Evolutionary conservation across 1,284 basidiomycete genomes (phyloP).

Genomic region (Sporisorium reilianum): DNA sequence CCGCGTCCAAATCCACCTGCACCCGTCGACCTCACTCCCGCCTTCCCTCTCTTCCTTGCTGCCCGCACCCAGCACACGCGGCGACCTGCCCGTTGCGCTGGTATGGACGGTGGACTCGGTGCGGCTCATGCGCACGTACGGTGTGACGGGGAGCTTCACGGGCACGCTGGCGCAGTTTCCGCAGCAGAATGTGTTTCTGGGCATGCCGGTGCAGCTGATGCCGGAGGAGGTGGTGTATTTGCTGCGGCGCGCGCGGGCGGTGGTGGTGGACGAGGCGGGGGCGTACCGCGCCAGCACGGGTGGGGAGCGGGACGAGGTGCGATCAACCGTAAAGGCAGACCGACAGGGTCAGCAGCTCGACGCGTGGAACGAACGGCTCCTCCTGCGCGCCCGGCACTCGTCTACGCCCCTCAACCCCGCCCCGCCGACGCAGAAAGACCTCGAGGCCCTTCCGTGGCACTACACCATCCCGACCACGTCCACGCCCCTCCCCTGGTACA

Average conservation of each 20-base stretch:
- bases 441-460: constrained; percentile 25
- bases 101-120: constrained; percentile 43
- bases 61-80: not conserved
- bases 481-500: constrained; percentile 39
- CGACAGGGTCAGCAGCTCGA: constrained; percentile 74
- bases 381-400: constrained; percentile 70
- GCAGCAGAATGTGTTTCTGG: constrained; percentile 96
- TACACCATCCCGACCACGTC: constrained; percentile 39
- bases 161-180: constrained; percentile 94
- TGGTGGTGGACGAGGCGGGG: constrained; percentile 24
- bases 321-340: constrained; percentile 59
- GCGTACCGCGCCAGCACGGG: constrained; percentile 9
- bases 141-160: constrained; percentile 83
- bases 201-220: constrained; percentile 85
- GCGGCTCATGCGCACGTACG: constrained; percentile 73
- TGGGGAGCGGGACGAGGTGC: constrained; percentile 1
- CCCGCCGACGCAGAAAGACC: constrained; percentile 21
- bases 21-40: constrained; percentile 12
- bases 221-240: constrained; percentile 92
- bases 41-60: not conserved
- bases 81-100: constrained; percentile 17
- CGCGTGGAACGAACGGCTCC: constrained; percentile 23
- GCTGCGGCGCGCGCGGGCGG: constrained; percentile 78
- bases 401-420: constrained; percentile 35
- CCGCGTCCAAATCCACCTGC: constrained; percentile 37